These are phyloP conservation scores for Oryza brachyantha DNA, from an alignment of 176 grass and related monocot genomes.

Conservation along the genomic window DNA sequence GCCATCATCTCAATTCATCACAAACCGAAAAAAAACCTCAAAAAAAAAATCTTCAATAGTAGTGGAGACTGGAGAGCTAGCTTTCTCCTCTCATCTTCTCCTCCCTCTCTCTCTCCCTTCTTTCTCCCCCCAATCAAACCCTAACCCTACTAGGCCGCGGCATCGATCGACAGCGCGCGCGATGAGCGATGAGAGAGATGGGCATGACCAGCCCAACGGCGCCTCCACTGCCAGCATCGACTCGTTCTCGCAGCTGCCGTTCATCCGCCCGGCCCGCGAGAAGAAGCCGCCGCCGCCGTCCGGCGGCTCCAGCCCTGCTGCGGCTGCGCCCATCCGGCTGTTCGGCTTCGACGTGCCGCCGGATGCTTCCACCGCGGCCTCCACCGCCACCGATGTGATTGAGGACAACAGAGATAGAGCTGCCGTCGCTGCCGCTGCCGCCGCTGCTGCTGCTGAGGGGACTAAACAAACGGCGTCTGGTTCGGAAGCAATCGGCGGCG, in stretches of 20 bases:
- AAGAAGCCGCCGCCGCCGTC: slow-evolving; percentile 20
- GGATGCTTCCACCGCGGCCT: slow-evolving; percentile 14
- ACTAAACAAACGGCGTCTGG: background rate
- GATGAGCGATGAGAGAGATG: slow-evolving; percentile 65
- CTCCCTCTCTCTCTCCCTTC: background rate
- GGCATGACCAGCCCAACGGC: background rate
- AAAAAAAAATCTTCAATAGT: background rate
- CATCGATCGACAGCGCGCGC: background rate
- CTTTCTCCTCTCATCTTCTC: background rate
- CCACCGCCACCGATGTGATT: background rate
- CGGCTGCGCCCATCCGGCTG: slow-evolving; percentile 53
- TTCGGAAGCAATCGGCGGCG: background rate
- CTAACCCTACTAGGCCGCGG: slow-evolving; percentile 14
- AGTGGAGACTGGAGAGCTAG: no score
- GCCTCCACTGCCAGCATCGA: slow-evolving; percentile 40
- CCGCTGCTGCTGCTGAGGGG: background rate
- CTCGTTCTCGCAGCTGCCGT: slow-evolving; percentile 78
- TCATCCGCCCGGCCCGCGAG: slow-evolving; percentile 35
- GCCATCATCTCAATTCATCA: background rate
- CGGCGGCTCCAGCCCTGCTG: background rate
- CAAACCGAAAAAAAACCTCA: background rate
- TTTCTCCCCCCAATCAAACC: slow-evolving; percentile 29
- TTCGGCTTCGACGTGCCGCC: slow-evolving; percentile 68
- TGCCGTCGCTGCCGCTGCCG: slow-evolving; percentile 4
- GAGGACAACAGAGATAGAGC: slow-evolving; percentile 15